These are phyloP conservation scores for Xylariaceae sp. DNA, from an alignment of 2,329 filamentous ascomycete species.

Conservation along the genomic window DNA sequence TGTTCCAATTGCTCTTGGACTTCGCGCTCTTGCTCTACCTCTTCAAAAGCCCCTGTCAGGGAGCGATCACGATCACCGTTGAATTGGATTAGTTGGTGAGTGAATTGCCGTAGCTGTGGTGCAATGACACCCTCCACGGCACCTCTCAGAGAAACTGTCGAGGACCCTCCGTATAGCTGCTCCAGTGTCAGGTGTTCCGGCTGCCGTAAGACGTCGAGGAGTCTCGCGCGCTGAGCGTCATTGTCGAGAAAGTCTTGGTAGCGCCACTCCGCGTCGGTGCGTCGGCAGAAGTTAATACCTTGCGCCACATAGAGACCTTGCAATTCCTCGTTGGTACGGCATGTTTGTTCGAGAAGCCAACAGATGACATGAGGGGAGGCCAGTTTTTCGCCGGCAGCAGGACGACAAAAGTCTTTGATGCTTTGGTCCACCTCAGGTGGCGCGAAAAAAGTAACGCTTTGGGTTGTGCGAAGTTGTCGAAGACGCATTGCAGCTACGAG, in stretches of 20 bases:
- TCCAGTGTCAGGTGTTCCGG: conserved; percentile 53
- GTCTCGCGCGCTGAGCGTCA: conserved; percentile 28
- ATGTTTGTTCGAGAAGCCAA: conserved; percentile 63
- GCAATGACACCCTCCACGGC: background rate
- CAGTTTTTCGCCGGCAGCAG: conserved; percentile 23
- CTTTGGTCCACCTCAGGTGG: conserved; percentile 58
- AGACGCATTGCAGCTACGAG: conserved; percentile 59
- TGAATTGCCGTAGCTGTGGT: conserved; percentile 3
- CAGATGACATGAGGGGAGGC: conserved; percentile 44
- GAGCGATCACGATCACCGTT: conserved; percentile 33
- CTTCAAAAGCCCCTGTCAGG: conserved; percentile 49
- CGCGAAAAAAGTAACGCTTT: conserved; percentile 50
- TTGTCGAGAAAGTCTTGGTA: conserved; percentile 36
- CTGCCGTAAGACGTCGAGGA: conserved; percentile 39
- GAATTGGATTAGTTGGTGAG: background rate
- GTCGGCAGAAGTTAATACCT: conserved; percentile 54
- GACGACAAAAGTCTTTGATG: conserved; percentile 44
- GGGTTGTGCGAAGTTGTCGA: conserved; percentile 50
- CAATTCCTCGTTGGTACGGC: conserved; percentile 52
- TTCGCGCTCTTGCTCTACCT: conserved; percentile 56
- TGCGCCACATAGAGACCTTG: conserved; percentile 55
- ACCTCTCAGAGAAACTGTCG: background rate
- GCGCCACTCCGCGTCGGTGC: conserved; percentile 43
- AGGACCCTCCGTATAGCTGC: conserved; percentile 45
- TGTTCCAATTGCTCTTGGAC: conserved; percentile 54